Percentiles rank a stretch among this genome's conserved stretches.
Conservation (phyloP, 257 asterid genomes). For the Echium plantagineum region DNA sequence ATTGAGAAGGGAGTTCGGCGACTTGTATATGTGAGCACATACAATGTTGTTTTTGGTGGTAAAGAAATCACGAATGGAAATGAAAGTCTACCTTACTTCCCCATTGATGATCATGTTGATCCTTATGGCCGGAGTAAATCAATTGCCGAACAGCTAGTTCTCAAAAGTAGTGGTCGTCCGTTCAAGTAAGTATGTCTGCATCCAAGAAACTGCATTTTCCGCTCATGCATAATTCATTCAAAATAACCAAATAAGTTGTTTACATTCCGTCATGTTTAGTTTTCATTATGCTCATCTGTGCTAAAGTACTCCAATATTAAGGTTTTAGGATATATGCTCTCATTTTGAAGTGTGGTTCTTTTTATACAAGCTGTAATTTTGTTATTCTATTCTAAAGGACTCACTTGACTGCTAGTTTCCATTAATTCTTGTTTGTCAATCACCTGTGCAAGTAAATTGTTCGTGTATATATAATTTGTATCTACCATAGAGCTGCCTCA, state of each 20-base stretch:
- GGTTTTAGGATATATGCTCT: not conserved
- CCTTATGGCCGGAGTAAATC: slow-evolving; percentile 88
- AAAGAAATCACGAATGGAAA: slow-evolving; percentile 77
- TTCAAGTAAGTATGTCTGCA: slow-evolving; percentile 41
- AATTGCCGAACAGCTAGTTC: slow-evolving; percentile 80
- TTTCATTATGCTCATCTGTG: not conserved
- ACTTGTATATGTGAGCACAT: slow-evolving; percentile 86
- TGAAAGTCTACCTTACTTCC: slow-evolving; percentile 71
- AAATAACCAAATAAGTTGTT: not conserved
- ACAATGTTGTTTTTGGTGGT: slow-evolving; percentile 79
- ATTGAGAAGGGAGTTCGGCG: slow-evolving; percentile 52
- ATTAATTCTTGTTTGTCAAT: too few species aligned
- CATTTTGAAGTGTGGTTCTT: not conserved
- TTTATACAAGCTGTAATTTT: not conserved
- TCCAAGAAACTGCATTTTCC: not conserved
- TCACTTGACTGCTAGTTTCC: too few species aligned
- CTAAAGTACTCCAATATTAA: not conserved
- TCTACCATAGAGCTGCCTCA: not conserved
- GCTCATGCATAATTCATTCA: too few species aligned
- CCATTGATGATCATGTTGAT: slow-evolving; percentile 77
- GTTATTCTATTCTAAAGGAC: not conserved
- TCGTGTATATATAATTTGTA: not conserved
- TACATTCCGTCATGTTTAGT: not conserved
- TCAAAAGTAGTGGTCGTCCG: slow-evolving; percentile 70
- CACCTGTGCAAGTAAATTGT: not conserved